These are phyloP conservation scores for Aspergillus ustus DNA, from an alignment of 2,329 filamentous ascomycete species.

Conservation along the genomic window DNA sequence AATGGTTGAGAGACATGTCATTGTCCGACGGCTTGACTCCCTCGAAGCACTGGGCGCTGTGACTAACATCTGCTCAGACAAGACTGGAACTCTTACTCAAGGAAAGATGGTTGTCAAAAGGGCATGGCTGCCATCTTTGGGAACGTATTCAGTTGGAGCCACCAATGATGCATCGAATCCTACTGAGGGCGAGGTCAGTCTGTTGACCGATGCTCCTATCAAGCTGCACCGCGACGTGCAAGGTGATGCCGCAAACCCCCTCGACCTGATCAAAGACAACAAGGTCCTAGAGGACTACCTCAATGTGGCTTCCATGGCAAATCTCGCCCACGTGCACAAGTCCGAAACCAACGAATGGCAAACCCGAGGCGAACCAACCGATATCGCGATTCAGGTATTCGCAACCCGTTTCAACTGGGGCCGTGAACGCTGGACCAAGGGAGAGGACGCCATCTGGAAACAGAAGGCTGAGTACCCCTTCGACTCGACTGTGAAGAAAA, in stretches of 20 bases:
- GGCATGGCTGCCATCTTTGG: constrained; percentile 62
- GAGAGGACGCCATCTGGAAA: constrained; percentile 57
- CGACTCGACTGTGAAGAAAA: constrained; percentile 75
- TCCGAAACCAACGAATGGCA: constrained; percentile 61
- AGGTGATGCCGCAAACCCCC: constrained; percentile 31
- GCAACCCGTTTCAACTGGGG: constrained; percentile 70
- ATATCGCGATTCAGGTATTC: constrained; percentile 77
- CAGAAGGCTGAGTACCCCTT: constrained; percentile 73
- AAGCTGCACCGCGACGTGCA: constrained; percentile 34
- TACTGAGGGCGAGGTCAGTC: constrained; percentile 53
- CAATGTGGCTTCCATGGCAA: constrained; percentile 67
- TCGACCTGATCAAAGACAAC: constrained; percentile 52
- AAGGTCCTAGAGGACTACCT: constrained; percentile 59
- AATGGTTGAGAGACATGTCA: constrained; percentile 62
- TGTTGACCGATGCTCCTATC: constrained; percentile 41
- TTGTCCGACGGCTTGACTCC: constrained; percentile 62
- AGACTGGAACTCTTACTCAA: constrained; percentile 65
- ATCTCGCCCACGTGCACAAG: constrained; percentile 66
- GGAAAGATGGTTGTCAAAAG: constrained; percentile 68
- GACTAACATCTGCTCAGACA: constrained; percentile 62
- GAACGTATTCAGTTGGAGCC: constrained; percentile 62
- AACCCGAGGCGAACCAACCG: constrained; percentile 69
- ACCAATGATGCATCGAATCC: constrained; percentile 63
- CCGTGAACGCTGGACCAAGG: constrained; percentile 56
- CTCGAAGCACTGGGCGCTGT: constrained; percentile 66